A percentile compares a stretch with the other conserved stretches of the same genome.
These are phyloP conservation scores for Calophaca sinica DNA, from an alignment of 306 rosid species.

Conservation along the genomic window DNA sequence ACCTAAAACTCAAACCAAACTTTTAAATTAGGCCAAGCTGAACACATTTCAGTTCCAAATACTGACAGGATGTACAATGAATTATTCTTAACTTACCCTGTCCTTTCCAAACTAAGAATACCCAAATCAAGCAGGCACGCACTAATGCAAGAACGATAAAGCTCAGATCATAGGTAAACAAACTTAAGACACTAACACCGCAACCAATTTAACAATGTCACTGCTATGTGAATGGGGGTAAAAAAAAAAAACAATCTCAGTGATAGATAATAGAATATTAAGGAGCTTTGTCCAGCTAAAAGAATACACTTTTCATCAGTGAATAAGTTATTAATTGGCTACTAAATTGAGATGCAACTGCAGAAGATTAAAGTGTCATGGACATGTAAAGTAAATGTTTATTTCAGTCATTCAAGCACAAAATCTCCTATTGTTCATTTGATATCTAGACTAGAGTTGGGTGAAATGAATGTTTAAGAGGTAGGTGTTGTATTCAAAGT, in stretches of 20 bases:
- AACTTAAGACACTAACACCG: background rate
- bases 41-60: slow-evolving; percentile 2
- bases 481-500: background rate
- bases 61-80: background rate
- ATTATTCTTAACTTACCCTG: slow-evolving; percentile 8
- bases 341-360: slow-evolving; percentile 11
- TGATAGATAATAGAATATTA: background rate
- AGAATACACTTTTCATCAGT: background rate
- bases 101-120: background rate
- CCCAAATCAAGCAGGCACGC: slow-evolving; percentile 6
- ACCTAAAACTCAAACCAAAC: slow-evolving; percentile 1
- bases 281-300: background rate
- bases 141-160: slow-evolving; percentile 13
- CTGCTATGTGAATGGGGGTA: background rate
- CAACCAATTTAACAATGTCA: background rate
- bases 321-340: slow-evolving; percentile 16
- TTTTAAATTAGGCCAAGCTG: slow-evolving; percentile 5
- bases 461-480: background rate
- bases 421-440: background rate
- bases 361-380: background rate
- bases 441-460: slow-evolving; percentile 2
- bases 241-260: background rate
- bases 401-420: background rate
- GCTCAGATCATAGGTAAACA: background rate
- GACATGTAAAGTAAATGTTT: background rate